These are phyloP conservation scores for Mycena epipterygia DNA, from an alignment of 768 basidiomycete genomes.

Conservation along the genomic window DNA sequence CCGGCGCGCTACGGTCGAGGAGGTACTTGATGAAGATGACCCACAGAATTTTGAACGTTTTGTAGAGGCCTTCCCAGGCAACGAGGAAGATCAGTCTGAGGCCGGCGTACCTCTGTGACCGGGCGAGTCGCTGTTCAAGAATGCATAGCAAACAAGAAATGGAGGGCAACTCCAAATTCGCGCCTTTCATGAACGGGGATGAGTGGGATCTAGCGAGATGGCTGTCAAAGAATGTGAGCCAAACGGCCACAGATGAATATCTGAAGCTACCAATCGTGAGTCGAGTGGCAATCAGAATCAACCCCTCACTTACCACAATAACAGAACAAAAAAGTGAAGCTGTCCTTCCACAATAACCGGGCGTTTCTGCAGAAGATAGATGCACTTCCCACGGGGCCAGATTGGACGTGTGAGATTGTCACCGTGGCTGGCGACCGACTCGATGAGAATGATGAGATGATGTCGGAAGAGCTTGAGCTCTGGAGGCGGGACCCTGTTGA, in stretches of 20 bases:
- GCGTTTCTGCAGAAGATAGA: slow-evolving; percentile 35
- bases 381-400: slow-evolving; percentile 35
- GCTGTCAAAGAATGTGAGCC: slow-evolving; percentile 42
- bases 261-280: slow-evolving; percentile 37
- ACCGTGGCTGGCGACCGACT: slow-evolving; percentile 30
- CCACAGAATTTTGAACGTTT: neutral
- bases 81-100: neutral
- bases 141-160: neutral
- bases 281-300: neutral
- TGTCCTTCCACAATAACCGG: slow-evolving; percentile 32
- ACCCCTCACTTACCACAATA: neutral
- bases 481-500: slow-evolving; percentile 32
- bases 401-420: slow-evolving; percentile 40
- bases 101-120: neutral
- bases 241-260: slow-evolving; percentile 46
- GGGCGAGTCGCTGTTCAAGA: neutral
- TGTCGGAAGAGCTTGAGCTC: slow-evolving; percentile 14
- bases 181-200: slow-evolving; percentile 43
- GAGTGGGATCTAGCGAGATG: too few species aligned
- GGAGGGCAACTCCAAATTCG: slow-evolving; percentile 26
- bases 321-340: slow-evolving; percentile 1
- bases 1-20: neutral
- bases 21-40: neutral
- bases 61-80: too few species aligned
- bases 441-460: neutral